Base-by-base conservation (phyloP, 352 stramenopile genomes). In the Globisporangium apiculatum region DNA sequence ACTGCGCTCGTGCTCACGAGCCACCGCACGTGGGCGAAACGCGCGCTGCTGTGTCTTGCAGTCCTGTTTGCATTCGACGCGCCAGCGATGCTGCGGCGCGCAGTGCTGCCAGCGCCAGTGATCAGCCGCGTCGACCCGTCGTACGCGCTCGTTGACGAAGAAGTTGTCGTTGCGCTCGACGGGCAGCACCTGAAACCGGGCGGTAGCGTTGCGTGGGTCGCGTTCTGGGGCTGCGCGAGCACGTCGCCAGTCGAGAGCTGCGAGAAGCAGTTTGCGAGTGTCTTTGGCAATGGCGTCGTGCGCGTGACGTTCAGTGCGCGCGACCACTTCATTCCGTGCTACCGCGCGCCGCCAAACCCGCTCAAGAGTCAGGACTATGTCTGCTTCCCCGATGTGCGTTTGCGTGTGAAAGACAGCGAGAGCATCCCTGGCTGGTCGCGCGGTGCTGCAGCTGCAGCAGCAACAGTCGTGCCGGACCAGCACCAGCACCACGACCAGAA, bases 261-360 rank as follows among this genome's bases (percentile, higher is more conserved):
- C 49, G 79, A 89, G 24, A 86, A 89, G 48, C 84, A 92, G 60
- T 92, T 89, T 60, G 54, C 65, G 15, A 69, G 68, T 9, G 72
- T 65, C 7, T 94, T 92, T 18, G 68, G 84, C 55, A 65, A 68
- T 41, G 84, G 84, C 12, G 82, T 83, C 51, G 80, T 86, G 11
- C 64, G 70, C 17, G 80, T 87, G 15, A 90, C 80, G 37, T 92
- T 94, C 55, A 75, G 65, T 15, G 60, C 80, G 4, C 68, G 90
- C 10, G 84, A 94, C 51, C 84, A 89, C 57, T 94, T 83, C 55
- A 91, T 94, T 35, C 84, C 84, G n/a, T 94, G 84, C 64, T 94
- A 94, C 58, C 82, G 79, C 51, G 75, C 86, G 41, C 80, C 84
- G 8, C 82, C 82, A 11, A 89, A 91, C 50, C 75, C 78, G 35